Conservation (phyloP, 2,329 filamentous ascomycete species). For the Epichloe bromicola region DNA sequence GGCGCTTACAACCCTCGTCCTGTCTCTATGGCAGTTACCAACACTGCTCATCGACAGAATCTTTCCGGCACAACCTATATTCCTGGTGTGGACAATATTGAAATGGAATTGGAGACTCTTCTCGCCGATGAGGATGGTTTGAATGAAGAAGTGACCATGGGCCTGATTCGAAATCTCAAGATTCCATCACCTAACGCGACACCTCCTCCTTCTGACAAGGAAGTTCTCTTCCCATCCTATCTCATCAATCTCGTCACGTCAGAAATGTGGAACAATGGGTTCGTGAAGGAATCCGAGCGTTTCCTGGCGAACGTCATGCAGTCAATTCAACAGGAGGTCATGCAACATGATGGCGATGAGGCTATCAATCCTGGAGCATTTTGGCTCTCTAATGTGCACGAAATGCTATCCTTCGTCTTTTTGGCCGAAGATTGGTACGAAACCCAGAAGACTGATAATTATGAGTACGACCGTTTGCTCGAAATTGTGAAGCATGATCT, state of each 20-base stretch:
- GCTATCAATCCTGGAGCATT: slow-evolving; percentile 95
- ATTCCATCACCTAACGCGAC: slow-evolving; percentile 80
- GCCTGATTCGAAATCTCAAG: slow-evolving; percentile 90
- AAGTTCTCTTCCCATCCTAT: slow-evolving; percentile 96
- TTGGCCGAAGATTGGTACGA: slow-evolving; percentile 99
- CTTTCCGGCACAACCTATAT: slow-evolving; percentile 65
- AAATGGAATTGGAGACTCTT: slow-evolving; percentile 86
- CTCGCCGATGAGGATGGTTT: slow-evolving; percentile 90
- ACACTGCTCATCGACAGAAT: slow-evolving; percentile 54
- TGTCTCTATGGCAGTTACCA: slow-evolving; percentile 83
- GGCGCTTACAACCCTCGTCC: slow-evolving; percentile 86
- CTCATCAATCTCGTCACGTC: slow-evolving; percentile 98
- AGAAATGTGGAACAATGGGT: slow-evolving; percentile 99
- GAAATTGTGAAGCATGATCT: slow-evolving; percentile 99
- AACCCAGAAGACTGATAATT: slow-evolving; percentile 97
- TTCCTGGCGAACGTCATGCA: slow-evolving; percentile 99
- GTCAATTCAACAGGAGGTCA: slow-evolving; percentile 97
- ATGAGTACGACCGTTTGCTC: slow-evolving; percentile 91
- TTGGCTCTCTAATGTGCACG: slow-evolving; percentile 98
- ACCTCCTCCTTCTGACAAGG: slow-evolving; percentile 90
- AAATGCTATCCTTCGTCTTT: slow-evolving; percentile 99
- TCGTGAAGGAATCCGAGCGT: slow-evolving; percentile 97
- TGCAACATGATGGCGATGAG: slow-evolving; percentile 96
- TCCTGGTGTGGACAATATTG: slow-evolving; percentile 76
- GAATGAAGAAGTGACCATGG: slow-evolving; percentile 94